Evolutionary conservation across 2,329 filamentous ascomycete species (phyloP).

Genomic region (Fusarium abutilonis): DNA sequence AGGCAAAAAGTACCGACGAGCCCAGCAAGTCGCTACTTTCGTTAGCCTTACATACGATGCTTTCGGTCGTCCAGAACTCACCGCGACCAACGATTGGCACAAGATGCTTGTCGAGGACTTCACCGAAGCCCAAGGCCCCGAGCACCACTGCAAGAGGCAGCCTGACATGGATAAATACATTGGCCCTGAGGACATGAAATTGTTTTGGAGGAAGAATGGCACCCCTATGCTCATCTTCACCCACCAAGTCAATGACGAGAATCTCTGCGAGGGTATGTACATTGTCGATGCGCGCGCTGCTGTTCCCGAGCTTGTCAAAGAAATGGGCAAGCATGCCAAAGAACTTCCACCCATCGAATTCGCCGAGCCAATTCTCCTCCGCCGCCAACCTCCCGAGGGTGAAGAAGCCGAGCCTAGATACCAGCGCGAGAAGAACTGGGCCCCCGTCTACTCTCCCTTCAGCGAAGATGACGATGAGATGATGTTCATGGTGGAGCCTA

Average conservation of each 20-base stretch:
- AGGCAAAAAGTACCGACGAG: conserved; percentile 36
- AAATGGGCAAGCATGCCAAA: conserved; percentile 34
- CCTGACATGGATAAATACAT: conserved; percentile 42
- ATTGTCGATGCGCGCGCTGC: conserved; percentile 36
- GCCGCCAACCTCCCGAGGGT: conserved; percentile 31
- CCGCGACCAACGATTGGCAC: conserved; percentile 31
- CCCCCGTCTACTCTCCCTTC: conserved; percentile 32
- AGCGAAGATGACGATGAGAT: conserved; percentile 36
- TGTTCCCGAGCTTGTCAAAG: conserved; percentile 30
- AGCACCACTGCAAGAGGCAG: conserved; percentile 38
- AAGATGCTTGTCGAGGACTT: conserved; percentile 38
- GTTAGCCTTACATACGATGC: conserved; percentile 34
- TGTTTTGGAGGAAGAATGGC: conserved; percentile 39
- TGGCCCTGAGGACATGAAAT: conserved; percentile 40
- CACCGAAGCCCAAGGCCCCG: conserved; percentile 27
- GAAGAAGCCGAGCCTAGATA: conserved; percentile 26
- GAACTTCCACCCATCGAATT: conserved; percentile 34
- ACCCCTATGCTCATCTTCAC: conserved; percentile 41
- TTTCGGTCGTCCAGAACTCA: conserved; percentile 36
- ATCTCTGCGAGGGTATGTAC: conserved; percentile 40
- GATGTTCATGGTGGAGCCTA: conserved; percentile 41
- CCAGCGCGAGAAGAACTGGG: conserved; percentile 41
- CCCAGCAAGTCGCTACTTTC: conserved; percentile 36
- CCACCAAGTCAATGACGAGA: conserved; percentile 38
- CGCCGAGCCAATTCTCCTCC: conserved; percentile 29